Percentiles rank a stretch among this genome's conserved stretches.
These are phyloP conservation scores for Dipteronia sinensis DNA, from an alignment of 345 rosid species.

Conservation along the genomic window DNA sequence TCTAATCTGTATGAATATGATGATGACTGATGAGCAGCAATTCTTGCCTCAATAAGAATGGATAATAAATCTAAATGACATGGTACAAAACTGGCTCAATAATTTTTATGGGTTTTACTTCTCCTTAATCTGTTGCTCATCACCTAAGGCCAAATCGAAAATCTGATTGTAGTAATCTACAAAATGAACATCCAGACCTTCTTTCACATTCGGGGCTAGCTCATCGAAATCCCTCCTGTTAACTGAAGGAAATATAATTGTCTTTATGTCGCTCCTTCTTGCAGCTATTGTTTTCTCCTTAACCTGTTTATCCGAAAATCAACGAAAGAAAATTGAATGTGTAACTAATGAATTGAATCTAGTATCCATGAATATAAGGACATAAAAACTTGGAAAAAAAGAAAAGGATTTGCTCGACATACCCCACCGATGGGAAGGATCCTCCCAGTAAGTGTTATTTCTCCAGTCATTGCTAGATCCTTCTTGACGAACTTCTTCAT, in stretches of 20 bases:
- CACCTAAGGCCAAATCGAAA: slow-evolving; percentile 59
- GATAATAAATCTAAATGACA: slow-evolving; percentile 7
- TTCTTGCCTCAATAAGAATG: background rate
- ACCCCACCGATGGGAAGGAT: slow-evolving; percentile 99
- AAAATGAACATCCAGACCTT: slow-evolving; percentile 94
- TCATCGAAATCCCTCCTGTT: slow-evolving; percentile 94
- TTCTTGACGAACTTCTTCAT: slow-evolving; percentile 64
- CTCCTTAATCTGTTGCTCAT: slow-evolving; percentile 30
- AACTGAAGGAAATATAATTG: slow-evolving; percentile 84
- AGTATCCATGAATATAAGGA: background rate
- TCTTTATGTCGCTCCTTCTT: slow-evolving; percentile 83
- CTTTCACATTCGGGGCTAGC: slow-evolving; percentile 80
- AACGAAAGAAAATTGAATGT: background rate
- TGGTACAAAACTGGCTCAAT: slow-evolving; percentile 22
- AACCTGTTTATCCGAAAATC: slow-evolving; percentile 49
- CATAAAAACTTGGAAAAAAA: background rate
- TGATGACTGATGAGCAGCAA: background rate
- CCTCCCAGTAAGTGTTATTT: slow-evolving; percentile 84
- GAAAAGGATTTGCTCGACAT: slow-evolving; percentile 29
- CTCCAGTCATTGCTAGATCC: slow-evolving; percentile 99
- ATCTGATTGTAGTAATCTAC: slow-evolving; percentile 76
- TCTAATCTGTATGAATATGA: no score
- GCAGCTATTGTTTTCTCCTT: slow-evolving; percentile 98
- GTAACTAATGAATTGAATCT: background rate
- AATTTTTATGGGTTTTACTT: slow-evolving; percentile 14